Evolutionary conservation across 208 protist genomes (phyloP), one percentile per base, ranked within the genome.

Genomic region (Leptomonas pyrrhocoris): DNA sequence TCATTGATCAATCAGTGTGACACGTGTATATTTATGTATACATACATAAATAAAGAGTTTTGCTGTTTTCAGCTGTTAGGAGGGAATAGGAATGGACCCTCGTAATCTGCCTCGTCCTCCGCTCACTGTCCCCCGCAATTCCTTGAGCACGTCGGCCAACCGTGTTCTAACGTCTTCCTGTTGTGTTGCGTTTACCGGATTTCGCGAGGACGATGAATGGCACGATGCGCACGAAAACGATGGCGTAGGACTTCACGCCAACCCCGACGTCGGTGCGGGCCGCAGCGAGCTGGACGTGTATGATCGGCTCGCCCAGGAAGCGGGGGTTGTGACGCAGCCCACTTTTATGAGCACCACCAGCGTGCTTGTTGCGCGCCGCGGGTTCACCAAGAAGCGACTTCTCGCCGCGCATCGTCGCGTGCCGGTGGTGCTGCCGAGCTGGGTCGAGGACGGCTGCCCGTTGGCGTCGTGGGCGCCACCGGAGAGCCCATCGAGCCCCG

Each of bases 371-470:
- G 84, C 90, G 4, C 56, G 80, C 13, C 76, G 77, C 38, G 90
- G 90, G 2, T 80, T 93, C 46, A 93, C 85, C 16, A 56, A 49
- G 36, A 95, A 93, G 74, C 83, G 90, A 9, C 56, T 95, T 6
- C 77, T 86, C 34, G 90, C 87, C 1, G 81, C 85, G 31, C 62
- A 77, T 12, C 73, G 79, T 28, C 62, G 67, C 2, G 87, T 92
- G 21, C 74, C 80, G 27, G 82, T 91, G 13, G 85, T 95, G 50
- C 57, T 74, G 34, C 67, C 85, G 21, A 48, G 63, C 18, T 95
- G 87, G 85, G 54, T 95, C 13, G 46, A 53, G 21, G 62, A 66
- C 13, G 68, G 61, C 15, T 75, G 61, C 21, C 54, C 72, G 1
- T 27, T 19, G 3, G 38, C 18, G n/a, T 19, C 55, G 42, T 34